These are phyloP conservation scores for Myriosclerotinia curreyana DNA, from an alignment of 2,329 filamentous ascomycete species.

Conservation along the genomic window DNA sequence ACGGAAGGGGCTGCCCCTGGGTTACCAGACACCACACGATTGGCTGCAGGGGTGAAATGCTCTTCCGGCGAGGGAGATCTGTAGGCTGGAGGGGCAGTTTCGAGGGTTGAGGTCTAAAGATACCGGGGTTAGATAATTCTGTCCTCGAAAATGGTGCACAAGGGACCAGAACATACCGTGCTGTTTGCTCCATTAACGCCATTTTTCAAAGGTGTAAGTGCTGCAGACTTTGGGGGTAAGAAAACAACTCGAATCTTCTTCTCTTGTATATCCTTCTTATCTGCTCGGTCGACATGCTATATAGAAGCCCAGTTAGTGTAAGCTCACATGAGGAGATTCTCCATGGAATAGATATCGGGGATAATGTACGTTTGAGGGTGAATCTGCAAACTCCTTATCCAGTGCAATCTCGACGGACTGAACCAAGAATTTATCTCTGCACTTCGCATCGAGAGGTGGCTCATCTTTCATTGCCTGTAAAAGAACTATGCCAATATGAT, in stretches of 20 bases:
- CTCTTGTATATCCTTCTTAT: constrained; percentile 79
- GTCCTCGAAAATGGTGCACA: constrained; percentile 1
- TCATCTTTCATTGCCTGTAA: constrained; percentile 98
- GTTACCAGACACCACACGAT: constrained; percentile 33
- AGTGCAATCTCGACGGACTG: constrained; percentile 82
- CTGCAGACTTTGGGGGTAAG: constrained; percentile 59
- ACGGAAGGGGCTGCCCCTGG: constrained; percentile 42
- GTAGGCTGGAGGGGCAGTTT: constrained; percentile 47
- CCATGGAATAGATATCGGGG: constrained; percentile 40
- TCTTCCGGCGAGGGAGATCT: constrained; percentile 52
- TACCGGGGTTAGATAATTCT: constrained; percentile 6
- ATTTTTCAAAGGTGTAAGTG: constrained; percentile 36
- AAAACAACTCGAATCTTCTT: constrained; percentile 94
- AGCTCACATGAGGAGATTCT: neutral
- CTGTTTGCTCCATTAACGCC: constrained; percentile 31
- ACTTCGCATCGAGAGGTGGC: constrained; percentile 79
- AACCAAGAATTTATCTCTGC: constrained; percentile 96
- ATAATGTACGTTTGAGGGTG: constrained; percentile 70
- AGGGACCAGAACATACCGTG: constrained; percentile 27
- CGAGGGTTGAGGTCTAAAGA: constrained; percentile 29
- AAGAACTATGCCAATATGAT: constrained; percentile 59
- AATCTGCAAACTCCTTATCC: constrained; percentile 79
- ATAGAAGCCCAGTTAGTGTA: constrained; percentile 46
- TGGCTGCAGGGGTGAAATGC: constrained; percentile 36
- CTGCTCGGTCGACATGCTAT: constrained; percentile 66